Evolutionary conservation across 2,329 filamentous ascomycete genomes (phyloP).

Genomic region (Parasarocladium wereldwijsianum): DNA sequence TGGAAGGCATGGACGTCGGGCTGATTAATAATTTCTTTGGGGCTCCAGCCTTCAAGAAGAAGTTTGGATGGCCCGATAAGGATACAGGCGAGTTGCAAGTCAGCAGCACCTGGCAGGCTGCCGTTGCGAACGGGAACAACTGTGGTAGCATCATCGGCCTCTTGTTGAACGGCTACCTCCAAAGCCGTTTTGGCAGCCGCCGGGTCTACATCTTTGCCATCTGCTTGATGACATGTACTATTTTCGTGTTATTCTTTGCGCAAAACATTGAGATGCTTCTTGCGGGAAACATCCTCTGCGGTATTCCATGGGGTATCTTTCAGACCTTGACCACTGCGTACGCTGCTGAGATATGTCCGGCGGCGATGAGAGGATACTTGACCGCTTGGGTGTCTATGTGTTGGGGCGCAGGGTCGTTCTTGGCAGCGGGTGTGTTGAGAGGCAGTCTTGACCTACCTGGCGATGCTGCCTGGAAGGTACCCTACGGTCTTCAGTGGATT

Average conservation of each 20-base stretch:
- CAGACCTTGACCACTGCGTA: slow-evolving; percentile 26
- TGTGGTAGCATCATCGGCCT: slow-evolving; percentile 32
- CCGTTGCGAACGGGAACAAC: slow-evolving; percentile 23
- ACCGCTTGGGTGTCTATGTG: slow-evolving; percentile 27
- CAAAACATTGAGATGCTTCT: slow-evolving; percentile 19
- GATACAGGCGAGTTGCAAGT: slow-evolving; percentile 23
- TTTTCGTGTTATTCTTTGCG: slow-evolving; percentile 27
- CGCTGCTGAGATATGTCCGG: slow-evolving; percentile 22
- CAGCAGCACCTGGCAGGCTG: slow-evolving; percentile 30
- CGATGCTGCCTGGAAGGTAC: slow-evolving; percentile 14
- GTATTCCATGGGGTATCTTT: slow-evolving; percentile 26
- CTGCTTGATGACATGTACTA: slow-evolving; percentile 19
- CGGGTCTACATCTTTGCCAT: slow-evolving; percentile 27
- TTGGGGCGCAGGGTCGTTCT: slow-evolving; percentile 24
- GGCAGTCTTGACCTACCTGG: slow-evolving; percentile 9
- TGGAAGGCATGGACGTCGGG: slow-evolving; percentile 21
- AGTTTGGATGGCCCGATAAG: slow-evolving; percentile 18
- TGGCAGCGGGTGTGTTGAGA: slow-evolving; percentile 21
- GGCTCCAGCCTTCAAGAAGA: slow-evolving; percentile 14
- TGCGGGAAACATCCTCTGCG: slow-evolving; percentile 24
- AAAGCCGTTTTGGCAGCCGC: slow-evolving; percentile 24
- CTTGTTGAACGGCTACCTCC: slow-evolving; percentile 26
- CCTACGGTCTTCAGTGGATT: slow-evolving; percentile 28
- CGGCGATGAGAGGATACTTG: slow-evolving; percentile 21
- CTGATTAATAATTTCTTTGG: slow-evolving; percentile 24